Evolutionary conservation across 129 eudicot species (phyloP).

Genomic region (Logfia minima): DNA sequence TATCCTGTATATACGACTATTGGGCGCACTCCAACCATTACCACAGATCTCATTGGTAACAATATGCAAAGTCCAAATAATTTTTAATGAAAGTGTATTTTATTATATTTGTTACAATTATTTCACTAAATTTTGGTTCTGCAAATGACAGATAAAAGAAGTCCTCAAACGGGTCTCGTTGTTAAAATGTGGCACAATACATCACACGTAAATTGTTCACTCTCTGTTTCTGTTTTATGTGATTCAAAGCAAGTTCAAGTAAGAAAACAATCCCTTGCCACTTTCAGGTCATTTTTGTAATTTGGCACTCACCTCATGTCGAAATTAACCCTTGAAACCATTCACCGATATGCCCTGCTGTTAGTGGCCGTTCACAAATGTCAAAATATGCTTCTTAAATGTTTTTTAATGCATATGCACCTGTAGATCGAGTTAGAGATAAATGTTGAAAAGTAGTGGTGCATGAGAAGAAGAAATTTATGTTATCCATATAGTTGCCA

Average conservation of each 20-base stretch:
- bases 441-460: no score
- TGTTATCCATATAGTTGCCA: no score
- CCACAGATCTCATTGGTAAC: constrained; percentile 50
- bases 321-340: background rate
- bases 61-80: background rate
- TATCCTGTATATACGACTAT: constrained; percentile 67
- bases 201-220: constrained; percentile 51
- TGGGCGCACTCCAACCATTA: constrained; percentile 50
- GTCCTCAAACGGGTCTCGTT: constrained; percentile 56
- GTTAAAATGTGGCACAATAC: constrained; percentile 52
- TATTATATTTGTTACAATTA: background rate
- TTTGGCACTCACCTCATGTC: background rate
- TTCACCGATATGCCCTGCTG: background rate
- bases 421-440: no score
- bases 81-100: background rate
- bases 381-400: background rate
- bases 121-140: constrained; percentile 9
- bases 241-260: constrained; percentile 57
- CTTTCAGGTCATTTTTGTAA: background rate
- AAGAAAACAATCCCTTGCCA: constrained; percentile 14
- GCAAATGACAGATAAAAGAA: constrained; percentile 51
- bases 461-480: no score
- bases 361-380: background rate
- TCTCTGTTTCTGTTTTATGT: constrained; percentile 69
- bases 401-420: background rate